Evolutionary conservation across 352 stramenopile species (phyloP).

Genomic region (Pythium vanterpoolii): DNA sequence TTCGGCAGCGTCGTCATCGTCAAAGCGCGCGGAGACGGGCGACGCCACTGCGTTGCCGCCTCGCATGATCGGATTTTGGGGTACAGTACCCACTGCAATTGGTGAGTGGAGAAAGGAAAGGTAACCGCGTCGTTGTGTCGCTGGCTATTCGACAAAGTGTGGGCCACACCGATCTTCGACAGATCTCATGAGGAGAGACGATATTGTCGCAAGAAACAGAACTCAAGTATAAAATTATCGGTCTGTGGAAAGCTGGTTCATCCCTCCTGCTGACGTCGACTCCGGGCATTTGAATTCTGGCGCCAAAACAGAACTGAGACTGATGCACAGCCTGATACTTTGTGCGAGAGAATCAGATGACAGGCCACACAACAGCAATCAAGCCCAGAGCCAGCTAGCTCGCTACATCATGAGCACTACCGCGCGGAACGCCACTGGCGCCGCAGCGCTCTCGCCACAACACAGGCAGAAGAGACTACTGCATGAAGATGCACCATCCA

Average conservation of each 20-base stretch:
- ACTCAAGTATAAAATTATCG: not conserved
- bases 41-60: slow-evolving; percentile 7
- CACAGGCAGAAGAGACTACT: not conserved
- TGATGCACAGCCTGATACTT: slow-evolving; percentile 3
- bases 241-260: slow-evolving; percentile 5
- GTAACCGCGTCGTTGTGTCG: slow-evolving; percentile 1
- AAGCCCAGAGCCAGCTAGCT: not conserved
- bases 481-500: not conserved
- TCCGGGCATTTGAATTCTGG: slow-evolving; percentile 23
- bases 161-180: slow-evolving; percentile 16
- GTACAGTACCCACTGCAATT: not conserved
- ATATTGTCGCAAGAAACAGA: not conserved
- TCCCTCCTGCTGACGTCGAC: slow-evolving; percentile 2
- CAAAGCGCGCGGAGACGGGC: slow-evolving; percentile 17
- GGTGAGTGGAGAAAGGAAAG: not conserved
- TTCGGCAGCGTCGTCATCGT: slow-evolving; percentile 27
- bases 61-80: not conserved
- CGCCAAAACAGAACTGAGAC: slow-evolving; percentile 21
- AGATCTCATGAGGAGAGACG: slow-evolving; percentile 1
- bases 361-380: not conserved
- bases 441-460: not conserved
- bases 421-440: not conserved
- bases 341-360: slow-evolving; percentile 8
- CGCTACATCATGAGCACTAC: not conserved
- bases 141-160: slow-evolving; percentile 24